phyloP scores from a whole-genome alignment of 169 alveolate species.

The Plasmodium gaboni region DNA sequence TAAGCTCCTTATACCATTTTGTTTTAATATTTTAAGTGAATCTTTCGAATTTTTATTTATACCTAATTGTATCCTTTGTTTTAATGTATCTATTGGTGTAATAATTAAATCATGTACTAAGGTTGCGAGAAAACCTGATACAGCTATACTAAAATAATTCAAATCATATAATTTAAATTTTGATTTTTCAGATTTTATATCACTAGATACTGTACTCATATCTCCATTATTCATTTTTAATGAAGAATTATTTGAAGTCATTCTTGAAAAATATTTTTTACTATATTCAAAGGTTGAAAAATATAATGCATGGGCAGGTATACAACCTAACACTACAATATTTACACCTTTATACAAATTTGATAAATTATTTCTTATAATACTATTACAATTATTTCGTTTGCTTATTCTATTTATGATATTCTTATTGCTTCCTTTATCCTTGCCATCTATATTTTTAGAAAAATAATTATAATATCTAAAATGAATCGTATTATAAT shows the following conservation, averaged over 20 bases:
- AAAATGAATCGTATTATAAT: not conserved
- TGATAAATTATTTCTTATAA: slow-evolving; percentile 83
- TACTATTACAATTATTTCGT: slow-evolving; percentile 59
- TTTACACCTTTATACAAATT: slow-evolving; percentile 93
- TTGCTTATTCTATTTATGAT: not conserved
- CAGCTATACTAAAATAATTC: slow-evolving; percentile 84
- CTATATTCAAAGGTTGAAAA: slow-evolving; percentile 82
- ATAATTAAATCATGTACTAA: slow-evolving; percentile 95
- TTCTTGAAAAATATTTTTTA: slow-evolving; percentile 48
- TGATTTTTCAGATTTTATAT: slow-evolving; percentile 10
- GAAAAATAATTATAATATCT: slow-evolving; percentile 2
- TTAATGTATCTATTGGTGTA: slow-evolving; percentile 98
- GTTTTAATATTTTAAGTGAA: slow-evolving; percentile 79
- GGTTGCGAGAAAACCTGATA: slow-evolving; percentile 96
- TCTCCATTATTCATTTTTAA: not conserved
- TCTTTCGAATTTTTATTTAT: slow-evolving; percentile 78
- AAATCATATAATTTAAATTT: slow-evolving; percentile 65
- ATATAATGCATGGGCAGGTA: slow-evolving; percentile 98
- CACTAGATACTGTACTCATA: not conserved
- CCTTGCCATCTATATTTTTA: not conserved
- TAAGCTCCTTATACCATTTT: slow-evolving; percentile 94
- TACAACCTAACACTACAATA: slow-evolving; percentile 96
- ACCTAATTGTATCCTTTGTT: slow-evolving; percentile 95
- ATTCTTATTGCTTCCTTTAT: not conserved
- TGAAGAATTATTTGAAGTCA: slow-evolving; percentile 20